These are phyloP conservation scores for Amanita muscaria DNA, from an alignment of 768 basidiomycete genomes.

Conservation along the genomic window DNA sequence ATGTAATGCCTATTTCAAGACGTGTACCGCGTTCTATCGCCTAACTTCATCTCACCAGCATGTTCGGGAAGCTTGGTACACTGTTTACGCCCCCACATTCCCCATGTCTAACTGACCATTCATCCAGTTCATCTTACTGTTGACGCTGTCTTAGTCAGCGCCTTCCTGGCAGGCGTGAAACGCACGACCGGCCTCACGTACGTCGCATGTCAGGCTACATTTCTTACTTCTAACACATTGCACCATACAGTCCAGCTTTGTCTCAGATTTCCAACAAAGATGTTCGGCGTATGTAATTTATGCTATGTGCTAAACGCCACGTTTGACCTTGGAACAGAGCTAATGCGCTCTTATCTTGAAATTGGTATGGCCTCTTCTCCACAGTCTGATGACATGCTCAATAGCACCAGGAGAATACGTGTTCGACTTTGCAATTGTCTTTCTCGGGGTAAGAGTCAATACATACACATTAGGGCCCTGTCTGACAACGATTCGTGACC, in stretches of 20 bases:
- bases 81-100: neutral
- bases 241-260: conserved; percentile 53
- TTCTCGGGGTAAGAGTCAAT: conserved; percentile 58
- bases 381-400: neutral
- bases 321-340: conserved; percentile 32
- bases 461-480: neutral
- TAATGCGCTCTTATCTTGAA: conserved; percentile 73
- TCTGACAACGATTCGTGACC: conserved; percentile 4
- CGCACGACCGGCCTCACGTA: conserved; percentile 84
- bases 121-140: conserved; percentile 53
- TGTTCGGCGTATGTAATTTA: conserved; percentile 56
- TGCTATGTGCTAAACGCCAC: neutral
- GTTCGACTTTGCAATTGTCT: conserved; percentile 80
- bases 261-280: conserved; percentile 82
- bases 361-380: conserved; percentile 40
- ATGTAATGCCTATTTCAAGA: too few relatives aligned
- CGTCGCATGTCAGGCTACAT: conserved; percentile 19
- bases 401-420: conserved; percentile 63
- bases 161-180: conserved; percentile 78
- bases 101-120: conserved; percentile 9
- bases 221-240: neutral
- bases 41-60: conserved; percentile 21
- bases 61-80: conserved; percentile 56
- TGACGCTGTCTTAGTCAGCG: conserved; percentile 72
- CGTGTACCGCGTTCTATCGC: conserved; percentile 3